Percentiles rank a stretch among this genome's conserved stretches.
Evolutionary conservation across 106 monocot genomes (phyloP).

Genomic region (Narthecium ossifragum): DNA sequence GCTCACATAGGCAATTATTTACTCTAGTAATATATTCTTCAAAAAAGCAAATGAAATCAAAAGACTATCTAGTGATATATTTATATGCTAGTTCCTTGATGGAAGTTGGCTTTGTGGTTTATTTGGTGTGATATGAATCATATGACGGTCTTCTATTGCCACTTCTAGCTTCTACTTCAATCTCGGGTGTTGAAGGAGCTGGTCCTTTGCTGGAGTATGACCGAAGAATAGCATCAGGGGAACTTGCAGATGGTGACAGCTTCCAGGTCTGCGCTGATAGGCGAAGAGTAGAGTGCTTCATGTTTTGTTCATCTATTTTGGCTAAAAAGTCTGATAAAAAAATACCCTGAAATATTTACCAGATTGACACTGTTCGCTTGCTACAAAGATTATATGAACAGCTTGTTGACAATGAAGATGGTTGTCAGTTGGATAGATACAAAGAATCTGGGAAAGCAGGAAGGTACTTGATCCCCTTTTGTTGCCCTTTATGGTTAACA

Average conservation of each 20-base stretch:
- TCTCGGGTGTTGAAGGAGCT: constrained; percentile 26
- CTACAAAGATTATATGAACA: constrained; percentile 68
- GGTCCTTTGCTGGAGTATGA: constrained; percentile 85
- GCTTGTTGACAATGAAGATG: constrained; percentile 66
- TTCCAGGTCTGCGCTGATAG: constrained; percentile 44
- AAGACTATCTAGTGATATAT: too few species aligned
- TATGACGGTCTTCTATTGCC: neutral
- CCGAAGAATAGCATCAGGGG: constrained; percentile 73
- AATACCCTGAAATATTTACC: neutral
- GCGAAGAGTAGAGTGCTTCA: neutral
- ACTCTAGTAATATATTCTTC: too few species aligned
- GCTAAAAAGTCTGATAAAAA: neutral
- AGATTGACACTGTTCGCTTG: constrained; percentile 58
- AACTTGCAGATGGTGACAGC: constrained; percentile 76
- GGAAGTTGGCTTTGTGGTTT: neutral
- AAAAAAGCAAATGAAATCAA: too few species aligned
- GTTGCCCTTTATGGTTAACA: too few species aligned
- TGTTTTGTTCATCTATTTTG: neutral
- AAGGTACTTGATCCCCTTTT: constrained; percentile 30
- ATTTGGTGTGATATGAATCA: neutral
- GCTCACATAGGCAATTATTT: too few species aligned
- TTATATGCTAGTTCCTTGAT: neutral
- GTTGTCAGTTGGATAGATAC: constrained; percentile 79
- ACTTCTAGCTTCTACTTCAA: neutral
- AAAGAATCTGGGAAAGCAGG: constrained; percentile 50